phyloP scores from a whole-genome alignment of 139 green algal genomes.

The Chlorella vulgaris region DNA sequence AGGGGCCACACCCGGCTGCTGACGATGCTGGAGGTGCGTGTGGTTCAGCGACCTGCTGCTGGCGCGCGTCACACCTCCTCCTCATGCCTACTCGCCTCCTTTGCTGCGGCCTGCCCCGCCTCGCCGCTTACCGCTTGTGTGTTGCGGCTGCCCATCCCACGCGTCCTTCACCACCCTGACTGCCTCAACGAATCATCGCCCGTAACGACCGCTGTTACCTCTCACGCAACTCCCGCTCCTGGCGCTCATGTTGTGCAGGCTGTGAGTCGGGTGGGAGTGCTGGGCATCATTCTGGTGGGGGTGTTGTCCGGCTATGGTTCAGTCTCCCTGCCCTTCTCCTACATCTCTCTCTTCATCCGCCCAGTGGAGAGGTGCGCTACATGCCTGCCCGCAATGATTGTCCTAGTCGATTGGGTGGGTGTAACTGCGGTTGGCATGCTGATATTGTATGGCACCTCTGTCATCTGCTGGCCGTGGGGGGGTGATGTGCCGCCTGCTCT shows the following conservation, averaged over 20 bases:
- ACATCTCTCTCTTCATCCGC: conserved; percentile 90
- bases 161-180: neutral
- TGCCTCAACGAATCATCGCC: neutral
- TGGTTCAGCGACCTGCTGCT: too few species aligned
- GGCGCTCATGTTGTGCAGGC: too few species aligned
- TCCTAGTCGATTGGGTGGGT: neutral
- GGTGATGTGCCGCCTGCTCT: too few species aligned
- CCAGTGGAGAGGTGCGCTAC: conserved; percentile 62
- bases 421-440: too few species aligned
- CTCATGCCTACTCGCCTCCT: neutral
- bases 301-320: conserved; percentile 91
- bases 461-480: too few species aligned
- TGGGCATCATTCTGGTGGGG: conserved; percentile 92
- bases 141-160: neutral
- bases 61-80: too few species aligned
- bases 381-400: neutral
- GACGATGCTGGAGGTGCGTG: conserved; percentile 18
- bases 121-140: neutral
- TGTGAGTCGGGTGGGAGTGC: conserved; percentile 84
- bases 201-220: neutral
- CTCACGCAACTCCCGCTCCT: neutral
- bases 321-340: conserved; percentile 91
- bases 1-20: neutral
- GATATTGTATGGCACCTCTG: too few species aligned
- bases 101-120: neutral